Base-by-base conservation (phyloP, 371 early-diverging fungal genomes). In the Entomophthora muscae region DNA sequence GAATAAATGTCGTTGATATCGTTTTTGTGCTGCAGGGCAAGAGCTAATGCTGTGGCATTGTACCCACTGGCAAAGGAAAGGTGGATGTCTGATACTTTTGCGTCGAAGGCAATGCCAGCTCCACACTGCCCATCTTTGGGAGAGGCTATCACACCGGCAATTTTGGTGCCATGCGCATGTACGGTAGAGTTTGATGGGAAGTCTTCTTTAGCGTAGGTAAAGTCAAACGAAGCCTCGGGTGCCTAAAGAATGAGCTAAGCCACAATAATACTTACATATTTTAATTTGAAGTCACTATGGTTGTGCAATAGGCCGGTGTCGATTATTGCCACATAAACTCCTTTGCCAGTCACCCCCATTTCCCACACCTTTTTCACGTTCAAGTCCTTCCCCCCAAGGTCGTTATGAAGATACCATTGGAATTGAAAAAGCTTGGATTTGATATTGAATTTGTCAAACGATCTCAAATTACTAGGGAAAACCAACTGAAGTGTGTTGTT, bases 101-200 rank as follows among this genome's bases (percentile, higher is more conserved):
- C 81, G 56, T 85, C 76, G 70, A 83, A 93, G 0, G 97, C 97
- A 53, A 95, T 82, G n/a, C 98, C 98, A 1, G 95, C 85, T n/a
- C 96, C 96, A 66, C 98, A 96, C 0, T 84, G 84, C 68, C 87
- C 72, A 70, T 98, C 95, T 52, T 75, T 75, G 12, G 75, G 79
- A 12, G 95, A 93, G 0, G 93, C 97, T 33, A 98, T 90, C 75
- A 94, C 91, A 12, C 97, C 98, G 7, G 98, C 98, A 72, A 95
- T 95, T 33, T 97, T 75, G 0, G 98, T 96, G 52, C 97, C 98
- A 71, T 98, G 98, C 42, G 78, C 76, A 70, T 98, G 97, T 62
- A 90, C 88, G 32, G 62, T 62, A 0, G 88, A 66, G 21, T 73
- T 75, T 29, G 96, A 96, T 61, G 68, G 83, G 0, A n/a, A 95